phyloP scores from a whole-genome alignment of 441 rosid species.

The Corymbia citriodora region DNA sequence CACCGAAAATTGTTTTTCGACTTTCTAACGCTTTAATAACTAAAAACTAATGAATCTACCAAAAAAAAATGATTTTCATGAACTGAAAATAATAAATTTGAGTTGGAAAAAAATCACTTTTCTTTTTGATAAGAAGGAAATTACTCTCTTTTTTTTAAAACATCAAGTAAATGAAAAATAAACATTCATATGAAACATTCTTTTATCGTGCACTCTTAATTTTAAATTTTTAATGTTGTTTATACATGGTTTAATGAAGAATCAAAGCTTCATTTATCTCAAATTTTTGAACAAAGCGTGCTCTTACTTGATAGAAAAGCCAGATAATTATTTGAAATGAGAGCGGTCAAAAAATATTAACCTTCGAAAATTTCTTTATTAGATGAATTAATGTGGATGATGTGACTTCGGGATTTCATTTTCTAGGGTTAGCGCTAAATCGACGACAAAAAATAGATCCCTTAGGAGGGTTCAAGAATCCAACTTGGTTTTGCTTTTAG shows the following conservation, averaged over 20 bases:
- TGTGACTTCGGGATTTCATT: not conserved
- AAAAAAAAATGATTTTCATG: not conserved
- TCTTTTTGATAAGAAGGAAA: not conserved
- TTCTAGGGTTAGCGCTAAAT: not conserved
- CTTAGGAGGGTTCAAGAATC: not conserved
- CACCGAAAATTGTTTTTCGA: not conserved
- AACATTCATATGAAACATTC: fast-evolving
- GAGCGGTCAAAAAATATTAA: not conserved
- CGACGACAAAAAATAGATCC: too few species aligned
- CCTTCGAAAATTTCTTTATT: not conserved
- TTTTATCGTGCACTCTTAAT: fast-evolving
- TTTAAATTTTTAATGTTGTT: not conserved
- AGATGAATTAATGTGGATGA: not conserved
- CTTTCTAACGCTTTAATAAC: not conserved
- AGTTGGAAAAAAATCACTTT: fast-evolving
- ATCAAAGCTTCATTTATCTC: fast-evolving
- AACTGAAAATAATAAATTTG: not conserved
- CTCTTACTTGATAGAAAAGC: not conserved
- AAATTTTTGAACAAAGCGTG: not conserved
- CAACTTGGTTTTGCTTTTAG: not conserved
- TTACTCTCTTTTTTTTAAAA: not conserved
- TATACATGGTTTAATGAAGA: not conserved
- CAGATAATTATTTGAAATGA: not conserved
- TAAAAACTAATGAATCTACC: not conserved
- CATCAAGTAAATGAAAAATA: not conserved